Evolutionary conservation across 2,329 filamentous ascomycete genomes (phyloP).

Genomic region (Sporothrix mexicana): DNA sequence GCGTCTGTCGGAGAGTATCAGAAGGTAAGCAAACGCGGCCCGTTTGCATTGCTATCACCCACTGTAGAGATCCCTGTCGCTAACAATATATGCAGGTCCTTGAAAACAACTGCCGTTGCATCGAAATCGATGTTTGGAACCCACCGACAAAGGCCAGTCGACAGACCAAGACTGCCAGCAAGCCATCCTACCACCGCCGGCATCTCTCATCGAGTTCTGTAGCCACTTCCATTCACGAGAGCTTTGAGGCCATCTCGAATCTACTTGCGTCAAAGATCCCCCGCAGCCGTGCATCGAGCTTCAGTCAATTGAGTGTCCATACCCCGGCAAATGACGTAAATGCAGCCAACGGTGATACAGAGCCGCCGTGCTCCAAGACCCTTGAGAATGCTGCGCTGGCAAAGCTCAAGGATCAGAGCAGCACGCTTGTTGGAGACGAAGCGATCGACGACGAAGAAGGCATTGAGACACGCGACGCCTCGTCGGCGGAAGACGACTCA

Average conservation of each 20-base stretch:
- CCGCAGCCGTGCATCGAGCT: constrained; percentile 51
- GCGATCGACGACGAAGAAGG: constrained; percentile 36
- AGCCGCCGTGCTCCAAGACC: constrained; percentile 8
- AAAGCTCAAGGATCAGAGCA: not conserved
- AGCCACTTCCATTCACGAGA: constrained; percentile 49
- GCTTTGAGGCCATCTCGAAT: constrained; percentile 43
- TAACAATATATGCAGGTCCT: constrained; percentile 61
- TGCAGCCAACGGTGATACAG: not conserved
- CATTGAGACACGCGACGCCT: constrained; percentile 37
- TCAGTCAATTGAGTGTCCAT: constrained; percentile 40
- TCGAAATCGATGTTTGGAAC: constrained; percentile 96
- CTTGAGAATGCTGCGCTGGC: constrained; percentile 4
- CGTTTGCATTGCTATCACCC: no score
- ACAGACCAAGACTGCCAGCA: constrained; percentile 48
- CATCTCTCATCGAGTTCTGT: constrained; percentile 50
- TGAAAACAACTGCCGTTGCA: constrained; percentile 79
- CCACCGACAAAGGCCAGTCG: constrained; percentile 56
- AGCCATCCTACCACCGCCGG: constrained; percentile 55
- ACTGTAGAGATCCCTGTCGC: no score
- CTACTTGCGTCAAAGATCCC: constrained; percentile 39
- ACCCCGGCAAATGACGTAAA: not conserved
- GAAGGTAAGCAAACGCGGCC: constrained; percentile 54
- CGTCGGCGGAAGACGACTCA: constrained; percentile 3
- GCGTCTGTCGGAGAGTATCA: constrained; percentile 80
- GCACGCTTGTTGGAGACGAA: constrained; percentile 33